A percentile compares a stretch with the other conserved stretches of the same genome.
phyloP scores from a whole-genome alignment of 2,329 filamentous ascomycete genomes.

The Bisporella sp. region DNA sequence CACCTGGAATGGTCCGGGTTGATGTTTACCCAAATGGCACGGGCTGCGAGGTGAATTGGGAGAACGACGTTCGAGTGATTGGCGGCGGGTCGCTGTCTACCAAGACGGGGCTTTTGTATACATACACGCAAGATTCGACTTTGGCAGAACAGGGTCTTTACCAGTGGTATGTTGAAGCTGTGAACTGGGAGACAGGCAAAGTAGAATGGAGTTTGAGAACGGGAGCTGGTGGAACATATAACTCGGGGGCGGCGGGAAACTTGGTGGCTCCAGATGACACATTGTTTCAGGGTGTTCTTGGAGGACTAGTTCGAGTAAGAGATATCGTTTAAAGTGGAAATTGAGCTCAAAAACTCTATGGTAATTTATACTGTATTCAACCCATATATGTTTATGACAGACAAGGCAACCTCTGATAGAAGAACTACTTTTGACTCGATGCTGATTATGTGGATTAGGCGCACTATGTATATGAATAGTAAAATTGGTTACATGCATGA shows the following conservation, averaged over 20 bases:
- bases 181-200: conserved; percentile 1
- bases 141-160: not conserved
- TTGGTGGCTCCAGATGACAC: not conserved
- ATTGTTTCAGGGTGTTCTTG: not conserved
- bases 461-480: no score
- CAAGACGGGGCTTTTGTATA: not conserved
- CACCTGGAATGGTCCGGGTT: not conserved
- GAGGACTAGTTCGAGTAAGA: not conserved
- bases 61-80: not conserved
- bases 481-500: no score
- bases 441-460: no score
- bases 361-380: no score
- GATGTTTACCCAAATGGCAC: not conserved
- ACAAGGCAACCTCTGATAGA: no score
- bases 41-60: not conserved
- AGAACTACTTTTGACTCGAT: no score
- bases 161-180: not conserved
- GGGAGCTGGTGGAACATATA: not conserved
- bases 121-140: not conserved
- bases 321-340: no score
- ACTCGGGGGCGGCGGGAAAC: not conserved
- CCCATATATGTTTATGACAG: no score
- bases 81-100: not conserved
- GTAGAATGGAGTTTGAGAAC: not conserved
- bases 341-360: no score